phyloP scores from a whole-genome alignment of 192 early-diverging fungal genomes.

The Dissophora globulifera region DNA sequence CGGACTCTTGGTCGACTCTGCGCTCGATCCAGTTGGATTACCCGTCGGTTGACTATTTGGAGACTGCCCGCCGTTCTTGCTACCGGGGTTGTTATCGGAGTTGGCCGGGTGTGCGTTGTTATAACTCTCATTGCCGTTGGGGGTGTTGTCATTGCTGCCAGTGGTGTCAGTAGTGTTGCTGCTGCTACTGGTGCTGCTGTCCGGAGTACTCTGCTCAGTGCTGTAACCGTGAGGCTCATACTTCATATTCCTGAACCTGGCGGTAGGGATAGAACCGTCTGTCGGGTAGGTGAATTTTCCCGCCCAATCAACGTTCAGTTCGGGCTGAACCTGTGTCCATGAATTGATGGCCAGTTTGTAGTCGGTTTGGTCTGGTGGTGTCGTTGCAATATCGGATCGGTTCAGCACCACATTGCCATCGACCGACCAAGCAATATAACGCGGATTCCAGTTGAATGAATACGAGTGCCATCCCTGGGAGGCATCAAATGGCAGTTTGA shows the following conservation, averaged over 20 bases:
- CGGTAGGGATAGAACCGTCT: conserved; percentile 20
- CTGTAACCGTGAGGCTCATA: conserved; percentile 1
- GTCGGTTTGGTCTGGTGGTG: conserved; percentile 9
- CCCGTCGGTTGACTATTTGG: too few species aligned
- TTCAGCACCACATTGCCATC: conserved; percentile 33
- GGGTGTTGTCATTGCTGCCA: not conserved
- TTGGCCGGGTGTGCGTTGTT: too few species aligned
- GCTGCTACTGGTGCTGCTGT: not conserved
- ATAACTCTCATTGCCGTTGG: not conserved
- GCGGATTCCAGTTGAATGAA: conserved; percentile 28
- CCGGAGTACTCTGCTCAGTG: not conserved
- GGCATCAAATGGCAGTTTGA: conserved; percentile 28
- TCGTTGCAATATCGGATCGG: conserved; percentile 33
- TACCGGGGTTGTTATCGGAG: too few species aligned
- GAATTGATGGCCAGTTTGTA: conserved; percentile 48
- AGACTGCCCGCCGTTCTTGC: too few species aligned
- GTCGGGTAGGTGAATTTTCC: conserved; percentile 31
- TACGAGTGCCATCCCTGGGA: conserved; percentile 37
- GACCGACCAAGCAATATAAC: conserved; percentile 30
- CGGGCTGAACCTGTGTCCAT: conserved; percentile 36
- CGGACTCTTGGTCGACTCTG: conserved; percentile 10
- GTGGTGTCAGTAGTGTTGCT: not conserved
- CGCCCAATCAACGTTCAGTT: conserved; percentile 35
- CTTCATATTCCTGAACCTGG: conserved; percentile 36
- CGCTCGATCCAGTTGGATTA: not conserved